A percentile compares a stretch with the other conserved stretches of the same genome.
phyloP scores from a whole-genome alignment of 768 basidiomycete species.

The Heimioporus sp. region DNA sequence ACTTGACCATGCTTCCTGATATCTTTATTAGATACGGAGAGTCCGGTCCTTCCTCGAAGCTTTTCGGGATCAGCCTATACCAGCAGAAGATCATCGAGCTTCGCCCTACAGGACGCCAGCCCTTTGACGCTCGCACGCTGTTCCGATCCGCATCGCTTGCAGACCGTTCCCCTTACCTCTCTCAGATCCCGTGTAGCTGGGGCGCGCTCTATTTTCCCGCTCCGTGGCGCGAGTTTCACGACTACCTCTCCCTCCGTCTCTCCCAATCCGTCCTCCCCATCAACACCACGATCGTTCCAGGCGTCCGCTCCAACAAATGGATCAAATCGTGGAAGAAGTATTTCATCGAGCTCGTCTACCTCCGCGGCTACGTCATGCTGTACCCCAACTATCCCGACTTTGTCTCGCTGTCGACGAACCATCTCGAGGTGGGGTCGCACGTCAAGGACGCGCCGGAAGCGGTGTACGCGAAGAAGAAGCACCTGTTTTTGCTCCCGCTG shows the following conservation, averaged over 20 bases:
- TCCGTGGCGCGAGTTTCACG: conserved; percentile 85
- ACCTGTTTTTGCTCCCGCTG: conserved; percentile 67
- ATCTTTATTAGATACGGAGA: conserved; percentile 52
- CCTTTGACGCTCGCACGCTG: conserved; percentile 62
- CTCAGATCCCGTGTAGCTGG: conserved; percentile 89
- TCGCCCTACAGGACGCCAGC: conserved; percentile 58
- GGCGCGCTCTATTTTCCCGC: conserved; percentile 89
- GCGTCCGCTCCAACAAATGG: conserved; percentile 81
- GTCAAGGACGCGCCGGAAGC: conserved; percentile 55
- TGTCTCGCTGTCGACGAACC: conserved; percentile 84
- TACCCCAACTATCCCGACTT: conserved; percentile 81
- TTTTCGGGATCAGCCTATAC: conserved; percentile 85
- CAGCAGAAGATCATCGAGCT: conserved; percentile 84
- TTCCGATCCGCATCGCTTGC: conserved; percentile 46
- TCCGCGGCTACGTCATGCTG: conserved; percentile 84
- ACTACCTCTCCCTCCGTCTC: conserved; percentile 71
- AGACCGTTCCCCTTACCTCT: conserved; percentile 66
- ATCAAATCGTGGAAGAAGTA: conserved; percentile 84
- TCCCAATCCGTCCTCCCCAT: conserved; percentile 39
- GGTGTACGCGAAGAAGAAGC: conserved; percentile 52
- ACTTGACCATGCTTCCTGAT: neutral
- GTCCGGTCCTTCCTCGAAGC: conserved; percentile 35
- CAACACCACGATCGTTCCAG: conserved; percentile 56
- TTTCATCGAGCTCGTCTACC: conserved; percentile 82
- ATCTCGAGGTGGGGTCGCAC: conserved; percentile 81